Percentiles rank a stretch among this genome's conserved stretches.
phyloP scores from a whole-genome alignment of 202 grass and related monocot species.

The Eragrostis tef region DNA sequence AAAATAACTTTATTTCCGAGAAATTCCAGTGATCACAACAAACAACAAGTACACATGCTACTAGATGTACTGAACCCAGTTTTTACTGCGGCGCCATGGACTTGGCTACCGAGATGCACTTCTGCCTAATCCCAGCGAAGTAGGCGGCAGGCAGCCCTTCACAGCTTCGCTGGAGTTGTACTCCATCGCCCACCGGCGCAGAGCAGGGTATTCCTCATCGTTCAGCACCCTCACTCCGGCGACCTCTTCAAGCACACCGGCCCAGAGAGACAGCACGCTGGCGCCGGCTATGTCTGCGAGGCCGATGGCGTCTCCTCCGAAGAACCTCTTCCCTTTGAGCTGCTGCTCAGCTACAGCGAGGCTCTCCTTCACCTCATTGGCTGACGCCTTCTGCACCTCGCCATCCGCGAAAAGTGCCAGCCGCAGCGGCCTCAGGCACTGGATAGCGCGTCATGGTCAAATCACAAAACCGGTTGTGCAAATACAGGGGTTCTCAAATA shows the following conservation, averaged over 20 bases:
- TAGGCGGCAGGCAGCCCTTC: conserved; percentile 41
- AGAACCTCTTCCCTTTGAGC: conserved; percentile 58
- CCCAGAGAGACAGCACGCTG: conserved; percentile 45
- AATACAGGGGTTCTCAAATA: too few species aligned
- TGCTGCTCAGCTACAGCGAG: conserved; percentile 49
- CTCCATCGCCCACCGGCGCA: conserved; percentile 52
- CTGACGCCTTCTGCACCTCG: conserved; percentile 35
- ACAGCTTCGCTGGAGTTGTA: conserved; percentile 29
- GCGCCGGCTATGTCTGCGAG: conserved; percentile 51
- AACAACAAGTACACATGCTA: background rate
- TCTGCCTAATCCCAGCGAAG: conserved; percentile 30
- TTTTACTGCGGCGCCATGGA: background rate
- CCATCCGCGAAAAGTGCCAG: conserved; percentile 56
- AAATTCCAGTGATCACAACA: too few species aligned
- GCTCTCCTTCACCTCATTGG: conserved; percentile 41
- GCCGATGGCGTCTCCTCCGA: conserved; percentile 60
- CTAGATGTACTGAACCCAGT: background rate
- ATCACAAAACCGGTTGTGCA: too few species aligned
- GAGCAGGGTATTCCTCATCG: conserved; percentile 25
- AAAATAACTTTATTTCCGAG: too few species aligned
- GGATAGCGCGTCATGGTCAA: background rate
- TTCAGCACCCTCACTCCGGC: conserved; percentile 46
- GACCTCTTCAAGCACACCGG: conserved; percentile 48
- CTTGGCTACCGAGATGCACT: background rate
- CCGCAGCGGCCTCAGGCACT: conserved; percentile 46